Conservation (phyloP, 371 early-diverging fungal species). For the Mortierella sp. region DNA sequence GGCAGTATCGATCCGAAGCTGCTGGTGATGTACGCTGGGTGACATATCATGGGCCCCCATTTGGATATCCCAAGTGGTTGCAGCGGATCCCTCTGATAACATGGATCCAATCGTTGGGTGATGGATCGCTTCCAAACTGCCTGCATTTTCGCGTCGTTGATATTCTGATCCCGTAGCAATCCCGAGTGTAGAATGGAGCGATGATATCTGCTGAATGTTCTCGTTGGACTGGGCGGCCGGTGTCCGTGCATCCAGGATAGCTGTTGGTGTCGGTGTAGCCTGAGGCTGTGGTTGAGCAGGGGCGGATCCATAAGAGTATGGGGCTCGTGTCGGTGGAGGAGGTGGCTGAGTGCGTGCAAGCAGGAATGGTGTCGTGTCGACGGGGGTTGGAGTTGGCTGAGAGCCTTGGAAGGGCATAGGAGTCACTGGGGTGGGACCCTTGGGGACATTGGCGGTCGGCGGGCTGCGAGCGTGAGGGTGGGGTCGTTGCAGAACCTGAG, state of each 20-base stretch:
- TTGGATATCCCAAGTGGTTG: slow-evolving; percentile 15
- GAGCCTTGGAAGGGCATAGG: slow-evolving; percentile 1
- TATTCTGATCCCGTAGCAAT: not conserved
- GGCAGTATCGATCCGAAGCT: not conserved
- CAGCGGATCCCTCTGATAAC: not conserved
- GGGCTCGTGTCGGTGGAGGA: slow-evolving; percentile 41
- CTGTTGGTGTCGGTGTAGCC: not conserved
- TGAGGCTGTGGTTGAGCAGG: slow-evolving; percentile 17
- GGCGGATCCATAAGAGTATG: slow-evolving; percentile 41
- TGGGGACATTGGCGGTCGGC: not conserved
- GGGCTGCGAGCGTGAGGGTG: slow-evolving; percentile 7
- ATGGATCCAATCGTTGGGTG: not conserved
- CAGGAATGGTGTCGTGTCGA: slow-evolving; percentile 21
- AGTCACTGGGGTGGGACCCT: not conserved
- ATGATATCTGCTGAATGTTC: not conserved
- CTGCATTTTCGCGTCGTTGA: not conserved
- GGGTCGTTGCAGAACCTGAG: slow-evolving; percentile 53
- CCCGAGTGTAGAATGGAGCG: not conserved
- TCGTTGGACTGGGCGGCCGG: not conserved
- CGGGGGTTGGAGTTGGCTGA: not conserved
- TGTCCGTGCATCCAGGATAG: not conserved
- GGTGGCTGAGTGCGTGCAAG: slow-evolving; percentile 29
- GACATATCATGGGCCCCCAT: slow-evolving; percentile 6
- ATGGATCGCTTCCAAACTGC: not conserved
- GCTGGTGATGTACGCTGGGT: not conserved